Evolutionary conservation across 352 stramenopile species (phyloP), one percentile per base, ranked within the genome.

Genomic region (Pythium aristosporum): DNA sequence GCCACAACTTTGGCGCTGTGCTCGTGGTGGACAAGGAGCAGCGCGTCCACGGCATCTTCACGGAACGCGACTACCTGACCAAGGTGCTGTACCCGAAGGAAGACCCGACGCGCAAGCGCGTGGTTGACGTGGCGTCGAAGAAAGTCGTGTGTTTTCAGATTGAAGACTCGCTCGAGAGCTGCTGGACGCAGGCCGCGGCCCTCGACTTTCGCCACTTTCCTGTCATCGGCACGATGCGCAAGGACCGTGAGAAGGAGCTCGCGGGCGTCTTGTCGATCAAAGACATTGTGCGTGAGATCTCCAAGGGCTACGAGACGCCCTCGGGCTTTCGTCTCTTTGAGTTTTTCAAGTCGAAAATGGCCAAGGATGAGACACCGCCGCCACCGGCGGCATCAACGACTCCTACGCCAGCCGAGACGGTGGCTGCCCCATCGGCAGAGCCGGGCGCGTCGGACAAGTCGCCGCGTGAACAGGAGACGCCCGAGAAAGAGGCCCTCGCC

Each of bases 271-370:
- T 94, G 44, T 92, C 82, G 25, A 89, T 94, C 66, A 94, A 94
- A 69, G 86, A 94, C 59, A 88, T 94, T 58, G 84, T 94, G 32
- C 82, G 80, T 9, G 86, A 94, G 71, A 92, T 94, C 58, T 91
- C 81, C 16, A 89, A 91, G 64, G 83, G 85, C 56, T 72, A 91
- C 59, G 71, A 89, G 60, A 83, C 80, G 11, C 86, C 77, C 18
- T 80, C 75, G 7, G 85, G 83, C 23, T 94, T 92, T 60, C 82
- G 85, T 13, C 73, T 94, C 15, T 88, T 94, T 73, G 85, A 94
- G 49, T 94, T 92, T 49, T 84, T 94, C 61, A 94, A 94, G 75
- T 87, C 85, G 15, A 82, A 79, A 52, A 89, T 85, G 73, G 73
- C 88, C 62, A 73, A 79, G 13, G 82, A 88, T 28, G 69, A 73